Conservation (phyloP, 768 basidiomycete species). For the Tylopilus plumbeoviolaceoides region DNA sequence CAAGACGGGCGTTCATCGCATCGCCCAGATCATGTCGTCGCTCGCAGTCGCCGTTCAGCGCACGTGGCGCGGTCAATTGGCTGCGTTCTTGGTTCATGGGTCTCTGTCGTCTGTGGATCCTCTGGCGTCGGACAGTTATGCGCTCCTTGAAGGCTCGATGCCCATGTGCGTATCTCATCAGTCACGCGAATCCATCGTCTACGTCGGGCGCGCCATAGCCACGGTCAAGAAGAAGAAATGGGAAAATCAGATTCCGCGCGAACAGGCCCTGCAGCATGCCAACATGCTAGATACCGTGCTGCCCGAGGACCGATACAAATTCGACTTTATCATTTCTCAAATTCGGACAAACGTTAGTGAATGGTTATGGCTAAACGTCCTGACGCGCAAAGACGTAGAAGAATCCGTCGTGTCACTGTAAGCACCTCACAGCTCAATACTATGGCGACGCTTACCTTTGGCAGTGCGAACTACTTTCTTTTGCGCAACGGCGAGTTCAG, state of each 20-base stretch:
- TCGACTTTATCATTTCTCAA: conserved; percentile 69
- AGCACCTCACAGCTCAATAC: conserved; percentile 26
- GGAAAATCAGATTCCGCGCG: conserved; percentile 72
- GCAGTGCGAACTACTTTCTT: conserved; percentile 83
- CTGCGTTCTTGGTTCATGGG: conserved; percentile 78
- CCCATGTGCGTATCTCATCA: conserved; percentile 72
- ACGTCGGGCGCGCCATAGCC: conserved; percentile 83
- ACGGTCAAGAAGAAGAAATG: conserved; percentile 78
- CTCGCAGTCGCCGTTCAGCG: conserved; percentile 74
- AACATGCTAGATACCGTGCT: conserved; percentile 60
- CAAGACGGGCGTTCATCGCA: conserved; percentile 73
- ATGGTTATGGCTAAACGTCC: conserved; percentile 90
- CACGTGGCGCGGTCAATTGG: conserved; percentile 83
- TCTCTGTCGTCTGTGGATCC: conserved; percentile 59
- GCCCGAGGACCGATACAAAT: conserved; percentile 70
- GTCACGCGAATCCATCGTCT: conserved; percentile 76
- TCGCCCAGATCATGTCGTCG: conserved; percentile 65
- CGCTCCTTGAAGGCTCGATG: conserved; percentile 59
- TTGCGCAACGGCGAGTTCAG: conserved; percentile 86
- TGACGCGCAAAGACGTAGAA: conserved; percentile 79
- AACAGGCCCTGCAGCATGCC: conserved; percentile 62
- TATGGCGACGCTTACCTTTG: conserved; percentile 5
- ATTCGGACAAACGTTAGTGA: conserved; percentile 83
- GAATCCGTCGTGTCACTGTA: conserved; percentile 84
- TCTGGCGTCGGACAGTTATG: conserved; percentile 56